Evolutionary conservation across 257 asterid genomes (phyloP).

Genomic region (Gynochthodes officinalis): DNA sequence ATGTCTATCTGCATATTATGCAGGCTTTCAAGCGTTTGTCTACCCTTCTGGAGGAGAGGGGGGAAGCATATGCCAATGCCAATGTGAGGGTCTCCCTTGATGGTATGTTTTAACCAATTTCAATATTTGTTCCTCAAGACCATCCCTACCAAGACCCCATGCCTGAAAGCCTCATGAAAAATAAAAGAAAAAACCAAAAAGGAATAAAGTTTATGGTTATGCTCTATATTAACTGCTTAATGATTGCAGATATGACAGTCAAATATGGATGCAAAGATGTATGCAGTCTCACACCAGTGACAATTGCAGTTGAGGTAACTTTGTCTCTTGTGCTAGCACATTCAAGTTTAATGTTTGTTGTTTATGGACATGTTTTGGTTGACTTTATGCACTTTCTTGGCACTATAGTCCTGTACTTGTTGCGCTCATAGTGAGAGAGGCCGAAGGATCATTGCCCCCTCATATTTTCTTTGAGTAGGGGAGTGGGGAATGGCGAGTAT

Average conservation of each 20-base stretch:
- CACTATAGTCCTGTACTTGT: not conserved
- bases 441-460: not conserved
- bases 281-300: conserved; percentile 51
- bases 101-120: conserved; percentile 38
- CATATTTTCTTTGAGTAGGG: too few relatives aligned
- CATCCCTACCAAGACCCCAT: not conserved
- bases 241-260: conserved; percentile 52
- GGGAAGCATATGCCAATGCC: conserved; percentile 76
- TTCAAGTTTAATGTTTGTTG: not conserved
- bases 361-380: not conserved
- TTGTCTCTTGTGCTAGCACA: conserved; percentile 5
- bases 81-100: conserved; percentile 67
- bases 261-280: conserved; percentile 62
- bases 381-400: not conserved
- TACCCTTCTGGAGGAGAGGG: conserved; percentile 63
- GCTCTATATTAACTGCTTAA: not conserved
- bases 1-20: conserved; percentile 15
- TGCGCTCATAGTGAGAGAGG: not conserved
- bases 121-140: not conserved
- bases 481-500: not conserved
- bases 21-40: conserved; percentile 72
- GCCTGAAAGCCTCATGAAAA: not conserved
- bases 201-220: not conserved
- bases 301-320: conserved; percentile 72
- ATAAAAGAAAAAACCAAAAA: too few relatives aligned